phyloP scores from a whole-genome alignment of 768 basidiomycete genomes.

The Lactarius akahatsu region DNA sequence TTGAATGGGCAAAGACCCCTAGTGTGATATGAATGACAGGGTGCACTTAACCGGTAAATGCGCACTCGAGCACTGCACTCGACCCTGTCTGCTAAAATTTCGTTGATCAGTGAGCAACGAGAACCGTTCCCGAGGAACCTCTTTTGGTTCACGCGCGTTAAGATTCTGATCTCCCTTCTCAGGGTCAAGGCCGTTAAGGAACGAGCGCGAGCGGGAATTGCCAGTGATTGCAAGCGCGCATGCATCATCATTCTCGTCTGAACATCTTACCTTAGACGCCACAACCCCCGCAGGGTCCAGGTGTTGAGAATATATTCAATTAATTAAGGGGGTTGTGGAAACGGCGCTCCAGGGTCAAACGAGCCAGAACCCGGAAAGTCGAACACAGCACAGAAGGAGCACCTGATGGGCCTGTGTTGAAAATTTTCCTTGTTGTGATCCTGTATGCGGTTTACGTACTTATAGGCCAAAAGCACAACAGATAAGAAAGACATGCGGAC shows the following conservation, averaged over 20 bases:
- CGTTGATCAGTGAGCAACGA: background rate
- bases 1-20: background rate
- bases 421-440: background rate
- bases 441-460: background rate
- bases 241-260: too few species aligned
- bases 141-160: background rate
- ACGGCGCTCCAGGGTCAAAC: background rate
- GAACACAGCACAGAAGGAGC: background rate
- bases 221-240: background rate
- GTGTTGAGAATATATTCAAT: background rate
- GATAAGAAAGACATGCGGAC: background rate
- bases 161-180: background rate
- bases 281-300: background rate
- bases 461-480: background rate
- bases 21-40: background rate
- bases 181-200: background rate
- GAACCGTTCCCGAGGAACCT: background rate
- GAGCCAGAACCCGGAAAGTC: background rate
- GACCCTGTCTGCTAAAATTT: background rate
- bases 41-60: background rate
- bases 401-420: background rate
- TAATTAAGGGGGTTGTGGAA: background rate
- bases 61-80: background rate
- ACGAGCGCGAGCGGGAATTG: background rate
- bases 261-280: background rate